phyloP scores from a whole-genome alignment of 208 protist species.

The Leishmania lainsoni region DNA sequence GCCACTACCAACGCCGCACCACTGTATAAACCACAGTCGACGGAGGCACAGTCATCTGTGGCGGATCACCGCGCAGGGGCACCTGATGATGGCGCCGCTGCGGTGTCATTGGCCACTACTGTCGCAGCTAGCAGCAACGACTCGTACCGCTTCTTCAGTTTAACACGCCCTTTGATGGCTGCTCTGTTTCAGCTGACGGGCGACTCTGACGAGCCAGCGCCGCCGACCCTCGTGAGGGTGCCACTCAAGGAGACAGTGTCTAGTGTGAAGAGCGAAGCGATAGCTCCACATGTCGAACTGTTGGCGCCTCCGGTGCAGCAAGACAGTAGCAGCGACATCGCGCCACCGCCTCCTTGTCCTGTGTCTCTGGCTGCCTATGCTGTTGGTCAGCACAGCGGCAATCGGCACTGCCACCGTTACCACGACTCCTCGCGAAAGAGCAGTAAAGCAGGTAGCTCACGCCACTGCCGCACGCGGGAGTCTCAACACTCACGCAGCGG shows the following conservation, averaged over 20 bases:
- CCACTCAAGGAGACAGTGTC: background rate
- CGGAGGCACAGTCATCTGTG: background rate
- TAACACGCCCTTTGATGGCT: slow-evolving; percentile 17
- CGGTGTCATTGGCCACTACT: background rate
- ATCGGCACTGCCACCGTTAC: background rate
- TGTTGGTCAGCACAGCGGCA: background rate
- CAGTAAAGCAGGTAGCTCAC: background rate
- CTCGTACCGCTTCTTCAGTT: slow-evolving; percentile 2
- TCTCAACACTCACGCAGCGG: background rate
- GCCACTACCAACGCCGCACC: background rate
- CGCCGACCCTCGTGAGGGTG: background rate
- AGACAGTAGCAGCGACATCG: background rate
- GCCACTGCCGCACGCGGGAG: background rate
- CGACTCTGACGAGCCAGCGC: background rate
- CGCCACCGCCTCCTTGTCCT: background rate
- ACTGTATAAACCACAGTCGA: background rate
- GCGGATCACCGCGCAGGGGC: background rate
- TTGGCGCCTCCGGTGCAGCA: background rate
- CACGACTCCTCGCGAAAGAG: background rate
- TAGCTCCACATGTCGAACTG: background rate
- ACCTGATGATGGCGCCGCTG: background rate
- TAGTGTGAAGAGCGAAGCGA: background rate
- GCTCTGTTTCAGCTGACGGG: slow-evolving; percentile 14
- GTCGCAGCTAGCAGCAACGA: background rate
- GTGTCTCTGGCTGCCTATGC: background rate